Percentiles rank a stretch among this genome's conserved stretches.
phyloP scores from a whole-genome alignment of 768 basidiomycete genomes.

The Lactarius deliciosus region DNA sequence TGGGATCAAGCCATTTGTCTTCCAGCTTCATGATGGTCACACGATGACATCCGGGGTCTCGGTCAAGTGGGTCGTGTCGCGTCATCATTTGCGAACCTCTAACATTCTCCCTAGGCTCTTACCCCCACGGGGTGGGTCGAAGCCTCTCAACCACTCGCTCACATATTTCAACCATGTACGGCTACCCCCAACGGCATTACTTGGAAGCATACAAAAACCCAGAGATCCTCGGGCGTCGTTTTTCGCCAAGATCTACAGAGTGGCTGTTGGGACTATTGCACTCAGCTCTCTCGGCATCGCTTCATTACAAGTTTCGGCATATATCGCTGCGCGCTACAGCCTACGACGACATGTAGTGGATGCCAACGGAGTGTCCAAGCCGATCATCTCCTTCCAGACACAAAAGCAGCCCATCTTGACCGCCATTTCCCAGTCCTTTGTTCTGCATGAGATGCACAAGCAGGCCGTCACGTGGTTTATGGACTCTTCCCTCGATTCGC shows the following conservation, averaged over 20 bases:
- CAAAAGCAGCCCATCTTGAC: conserved; percentile 61
- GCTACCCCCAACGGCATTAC: conserved; percentile 34
- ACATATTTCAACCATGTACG: conserved; percentile 36
- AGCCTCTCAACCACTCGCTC: conserved; percentile 39
- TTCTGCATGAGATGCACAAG: conserved; percentile 48
- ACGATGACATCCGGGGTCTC: conserved; percentile 41
- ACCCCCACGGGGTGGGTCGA: conserved; percentile 29
- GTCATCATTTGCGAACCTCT: neutral
- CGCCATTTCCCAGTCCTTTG: conserved; percentile 51
- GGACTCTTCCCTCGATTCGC: conserved; percentile 43
- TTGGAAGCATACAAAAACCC: conserved; percentile 28
- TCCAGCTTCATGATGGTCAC: conserved; percentile 41
- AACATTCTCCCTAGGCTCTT: conserved; percentile 13
- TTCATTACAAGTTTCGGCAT: conserved; percentile 52
- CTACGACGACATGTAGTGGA: conserved; percentile 52
- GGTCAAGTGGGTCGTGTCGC: conserved; percentile 30
- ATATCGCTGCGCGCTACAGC: conserved; percentile 57
- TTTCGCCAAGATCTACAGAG: conserved; percentile 30
- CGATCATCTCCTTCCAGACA: conserved; percentile 62
- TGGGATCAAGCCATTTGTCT: conserved; percentile 44
- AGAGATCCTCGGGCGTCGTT: conserved; percentile 26
- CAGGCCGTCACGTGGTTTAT: conserved; percentile 39
- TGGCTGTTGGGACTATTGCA: conserved; percentile 32
- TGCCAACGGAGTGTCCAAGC: conserved; percentile 42
- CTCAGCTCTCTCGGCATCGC: conserved; percentile 38